Evolutionary conservation across 495 filamentous ascomycete species (phyloP).

Genomic region (Penicillium robsamsonii): DNA sequence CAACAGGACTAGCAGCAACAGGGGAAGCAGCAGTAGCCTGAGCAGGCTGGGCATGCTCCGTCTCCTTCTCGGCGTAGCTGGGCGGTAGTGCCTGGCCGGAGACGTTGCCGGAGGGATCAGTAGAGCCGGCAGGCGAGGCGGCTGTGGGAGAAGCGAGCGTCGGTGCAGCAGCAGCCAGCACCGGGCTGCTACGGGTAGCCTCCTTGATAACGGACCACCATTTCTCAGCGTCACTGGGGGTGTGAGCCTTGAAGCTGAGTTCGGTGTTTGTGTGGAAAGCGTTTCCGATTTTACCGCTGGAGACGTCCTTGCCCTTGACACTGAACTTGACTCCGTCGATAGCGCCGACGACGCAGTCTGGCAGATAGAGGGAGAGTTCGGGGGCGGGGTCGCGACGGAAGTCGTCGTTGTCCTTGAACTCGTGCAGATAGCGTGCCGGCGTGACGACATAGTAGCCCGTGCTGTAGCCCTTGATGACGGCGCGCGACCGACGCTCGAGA

Average conservation of each 20-base stretch:
- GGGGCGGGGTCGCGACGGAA: conserved; percentile 75
- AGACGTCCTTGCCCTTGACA: conserved; percentile 88
- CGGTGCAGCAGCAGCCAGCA: background rate
- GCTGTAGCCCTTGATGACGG: conserved; percentile 73
- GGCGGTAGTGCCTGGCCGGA: conserved; percentile 24
- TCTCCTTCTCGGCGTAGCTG: conserved; percentile 30
- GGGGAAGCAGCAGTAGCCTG: conserved; percentile 9
- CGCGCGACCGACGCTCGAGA: conserved; percentile 81
- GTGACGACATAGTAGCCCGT: conserved; percentile 88
- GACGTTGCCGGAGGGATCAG: conserved; percentile 4
- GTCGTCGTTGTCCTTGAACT: conserved; percentile 93
- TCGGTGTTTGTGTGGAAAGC: conserved; percentile 62
- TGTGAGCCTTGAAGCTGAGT: conserved; percentile 70
- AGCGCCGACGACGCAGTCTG: conserved; percentile 79
- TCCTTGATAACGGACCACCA: conserved; percentile 75
- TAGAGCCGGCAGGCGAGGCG: conserved; percentile 4
- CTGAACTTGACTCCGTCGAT: conserved; percentile 81
- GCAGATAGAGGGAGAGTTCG: conserved; percentile 86
- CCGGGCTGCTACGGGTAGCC: conserved; percentile 25
- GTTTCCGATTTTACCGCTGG: conserved; percentile 57
- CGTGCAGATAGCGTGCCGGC: conserved; percentile 80
- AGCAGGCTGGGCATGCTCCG: conserved; percentile 19
- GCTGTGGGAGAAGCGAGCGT: conserved; percentile 3
- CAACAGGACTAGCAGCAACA: background rate
- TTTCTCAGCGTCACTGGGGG: conserved; percentile 68